Evolutionary conservation across 345 rosid genomes (phyloP), one percentile per base, ranked within the genome.

Genomic region (Populus euphratica): DNA sequence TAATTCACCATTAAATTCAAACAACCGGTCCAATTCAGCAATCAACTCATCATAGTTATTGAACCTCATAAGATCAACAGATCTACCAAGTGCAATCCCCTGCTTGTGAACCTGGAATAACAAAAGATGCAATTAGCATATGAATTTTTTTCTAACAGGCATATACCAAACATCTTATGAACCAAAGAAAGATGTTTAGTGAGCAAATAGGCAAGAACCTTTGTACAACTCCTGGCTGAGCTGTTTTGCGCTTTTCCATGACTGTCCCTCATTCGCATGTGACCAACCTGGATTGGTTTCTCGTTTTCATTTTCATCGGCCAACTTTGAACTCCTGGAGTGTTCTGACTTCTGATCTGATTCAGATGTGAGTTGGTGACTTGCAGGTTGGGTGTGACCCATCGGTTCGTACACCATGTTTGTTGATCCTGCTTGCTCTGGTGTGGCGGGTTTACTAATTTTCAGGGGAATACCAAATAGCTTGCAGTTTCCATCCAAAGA

Each of bases 1-100:
- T 68, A 88, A 81, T 77, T 86, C 89, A 47, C 91, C 91, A 74
- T 79, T 81, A 74, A 88, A 86, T 69, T 88, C 91, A 83, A 88
- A 88, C 49, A 88, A 65, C 69, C 25, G 77, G 67, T 88, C 91
- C 83, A 88, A 78, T 47, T 88, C 91, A 12, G 88, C 79, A 36
- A 85, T 76, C 83, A 88, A 70, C 80, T 85, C 89, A 43, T 76
- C 74, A 54, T 86, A 88, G 82, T 85, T 82, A 69, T 73, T 77
- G 80, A 86, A 86, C 79, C 81, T 88, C 73, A 72, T 62, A 71
- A 88, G 86, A 75, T 88, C 91, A 81, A 88, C 84, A 27, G 91
- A 88, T 78, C 89, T 86, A 41, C 89, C 91, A 59, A 88, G 81
- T 11, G 89, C 86, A 66, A 83, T 85, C 38, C 88, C 91, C 68